phyloP scores from a whole-genome alignment of 2,329 filamentous ascomycete species.

The Penicillium rolfsii region DNA sequence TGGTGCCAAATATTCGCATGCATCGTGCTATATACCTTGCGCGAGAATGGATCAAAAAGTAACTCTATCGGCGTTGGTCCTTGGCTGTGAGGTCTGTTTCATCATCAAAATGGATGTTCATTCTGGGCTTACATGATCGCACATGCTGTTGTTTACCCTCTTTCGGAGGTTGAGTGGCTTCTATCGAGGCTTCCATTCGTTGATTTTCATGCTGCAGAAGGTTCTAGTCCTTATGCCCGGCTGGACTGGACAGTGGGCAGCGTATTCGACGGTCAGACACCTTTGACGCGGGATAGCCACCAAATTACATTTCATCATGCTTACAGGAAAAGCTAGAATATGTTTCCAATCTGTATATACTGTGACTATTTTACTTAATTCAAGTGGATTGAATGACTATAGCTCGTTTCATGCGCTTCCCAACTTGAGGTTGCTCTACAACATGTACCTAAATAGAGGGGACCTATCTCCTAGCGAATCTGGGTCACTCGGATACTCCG shows the following conservation, averaged over 20 bases:
- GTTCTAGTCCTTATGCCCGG: neutral
- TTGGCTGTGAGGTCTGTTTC: neutral
- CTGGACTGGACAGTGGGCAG: neutral
- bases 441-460: constrained; percentile 65
- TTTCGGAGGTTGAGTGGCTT: neutral
- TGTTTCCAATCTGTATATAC: neutral
- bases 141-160: neutral
- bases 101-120: neutral
- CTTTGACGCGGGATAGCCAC: neutral
- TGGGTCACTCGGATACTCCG: constrained; percentile 55
- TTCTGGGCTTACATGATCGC: neutral
- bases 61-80: neutral
- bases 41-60: neutral
- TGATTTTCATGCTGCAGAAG: neutral
- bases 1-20: neutral
- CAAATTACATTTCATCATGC: neutral
- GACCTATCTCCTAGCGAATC: constrained; percentile 64
- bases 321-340: neutral
- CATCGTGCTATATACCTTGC: neutral
- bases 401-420: neutral
- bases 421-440: constrained; percentile 34
- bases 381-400: neutral
- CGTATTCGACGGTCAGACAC: neutral
- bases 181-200: neutral
- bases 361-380: constrained; percentile 1